These are phyloP conservation scores for Nigrograna mackinnonii DNA, from an alignment of 2,329 filamentous ascomycete genomes.

Conservation along the genomic window DNA sequence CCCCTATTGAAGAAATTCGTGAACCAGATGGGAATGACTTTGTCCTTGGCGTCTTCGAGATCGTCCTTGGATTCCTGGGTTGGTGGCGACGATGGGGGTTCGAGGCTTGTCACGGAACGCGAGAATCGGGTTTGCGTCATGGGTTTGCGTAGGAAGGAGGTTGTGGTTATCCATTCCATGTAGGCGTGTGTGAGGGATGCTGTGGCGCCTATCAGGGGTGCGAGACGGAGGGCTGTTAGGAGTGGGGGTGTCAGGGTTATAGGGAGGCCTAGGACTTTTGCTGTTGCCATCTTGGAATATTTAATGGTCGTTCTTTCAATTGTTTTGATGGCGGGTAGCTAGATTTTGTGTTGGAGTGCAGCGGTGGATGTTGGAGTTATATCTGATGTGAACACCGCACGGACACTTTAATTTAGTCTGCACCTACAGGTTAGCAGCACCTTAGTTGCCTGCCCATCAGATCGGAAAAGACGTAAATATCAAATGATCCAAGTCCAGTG, in stretches of 20 bases:
- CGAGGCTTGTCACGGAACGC: not conserved
- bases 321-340: too few relatives aligned
- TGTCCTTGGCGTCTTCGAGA: conserved; percentile 11
- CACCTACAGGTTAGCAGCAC: too few relatives aligned
- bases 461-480: too few relatives aligned
- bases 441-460: too few relatives aligned
- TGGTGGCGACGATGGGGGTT: not conserved
- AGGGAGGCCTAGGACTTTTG: conserved; percentile 6
- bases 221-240: conserved; percentile 24
- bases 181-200: conserved; percentile 29
- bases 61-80: not conserved
- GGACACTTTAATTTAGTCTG: too few relatives aligned
- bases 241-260: conserved; percentile 8
- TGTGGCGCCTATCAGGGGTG: conserved; percentile 23
- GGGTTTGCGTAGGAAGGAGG: conserved; percentile 18
- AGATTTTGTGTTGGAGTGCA: too few relatives aligned
- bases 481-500: too few relatives aligned
- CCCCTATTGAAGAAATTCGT: conserved; percentile 22
- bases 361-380: too few relatives aligned
- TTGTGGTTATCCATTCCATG: conserved; percentile 25
- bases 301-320: too few relatives aligned
- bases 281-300: conserved; percentile 5
- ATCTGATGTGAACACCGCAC: too few relatives aligned
- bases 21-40: conserved; percentile 19
- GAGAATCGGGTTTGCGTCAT: conserved; percentile 4